Evolutionary conservation across 345 rosid species (phyloP).

Genomic region (Populus ilicifolia): DNA sequence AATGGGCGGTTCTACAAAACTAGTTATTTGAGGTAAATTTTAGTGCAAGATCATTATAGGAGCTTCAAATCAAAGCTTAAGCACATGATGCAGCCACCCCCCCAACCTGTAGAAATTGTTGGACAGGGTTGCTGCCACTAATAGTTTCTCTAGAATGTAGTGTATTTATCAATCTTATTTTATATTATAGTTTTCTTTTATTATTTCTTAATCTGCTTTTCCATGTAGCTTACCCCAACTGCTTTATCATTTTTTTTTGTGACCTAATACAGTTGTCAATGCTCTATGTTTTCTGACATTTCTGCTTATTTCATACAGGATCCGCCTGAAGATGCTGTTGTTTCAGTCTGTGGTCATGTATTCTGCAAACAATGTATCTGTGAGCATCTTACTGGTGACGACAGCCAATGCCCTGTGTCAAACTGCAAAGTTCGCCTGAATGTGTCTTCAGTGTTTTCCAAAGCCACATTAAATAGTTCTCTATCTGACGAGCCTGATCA

Average conservation of each 20-base stretch:
- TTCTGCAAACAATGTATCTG: conserved; percentile 89
- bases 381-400: conserved; percentile 74
- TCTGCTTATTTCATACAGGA: conserved; percentile 46
- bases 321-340: conserved; percentile 96
- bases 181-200: background rate
- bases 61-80: background rate
- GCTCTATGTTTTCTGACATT: conserved; percentile 2
- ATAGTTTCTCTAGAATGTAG: background rate
- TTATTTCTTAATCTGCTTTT: background rate
- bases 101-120: background rate
- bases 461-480: conserved; percentile 37
- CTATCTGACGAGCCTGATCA: conserved; percentile 37
- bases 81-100: background rate
- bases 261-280: background rate
- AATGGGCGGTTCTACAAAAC: background rate
- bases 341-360: conserved; percentile 80
- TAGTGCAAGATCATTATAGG: background rate
- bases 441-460: conserved; percentile 51
- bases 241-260: conserved; percentile 1
- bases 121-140: background rate
- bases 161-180: background rate
- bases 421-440: conserved; percentile 60
- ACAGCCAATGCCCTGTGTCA: conserved; percentile 57
- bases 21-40: background rate
- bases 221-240: background rate